Evolutionary conservation across 345 rosid species (phyloP).

Genomic region (Bretschneidera sinensis): DNA sequence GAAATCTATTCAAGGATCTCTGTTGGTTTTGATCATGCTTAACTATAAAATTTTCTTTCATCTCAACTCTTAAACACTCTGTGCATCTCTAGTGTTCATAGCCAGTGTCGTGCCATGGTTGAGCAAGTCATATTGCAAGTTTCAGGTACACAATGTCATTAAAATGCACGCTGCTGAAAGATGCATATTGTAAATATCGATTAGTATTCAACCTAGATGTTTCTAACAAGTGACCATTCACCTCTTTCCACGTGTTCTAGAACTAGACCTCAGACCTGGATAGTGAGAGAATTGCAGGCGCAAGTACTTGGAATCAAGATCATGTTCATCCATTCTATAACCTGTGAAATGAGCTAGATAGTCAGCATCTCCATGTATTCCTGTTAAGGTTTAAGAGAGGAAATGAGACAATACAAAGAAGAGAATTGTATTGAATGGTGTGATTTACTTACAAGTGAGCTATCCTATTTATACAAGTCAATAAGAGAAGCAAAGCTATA

Average conservation of each 20-base stretch:
- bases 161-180: constrained; percentile 6
- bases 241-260: constrained; percentile 62
- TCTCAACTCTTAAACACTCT: constrained; percentile 1
- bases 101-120: not conserved
- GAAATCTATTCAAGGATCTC: constrained; percentile 10
- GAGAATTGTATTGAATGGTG: no score
- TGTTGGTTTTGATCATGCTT: not conserved
- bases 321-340: constrained; percentile 70
- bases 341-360: constrained; percentile 32
- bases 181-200: constrained; percentile 2
- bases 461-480: no score
- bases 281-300: constrained; percentile 66
- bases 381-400: no score
- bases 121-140: constrained; percentile 13
- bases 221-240: constrained; percentile 23
- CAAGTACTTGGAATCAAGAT: constrained; percentile 60
- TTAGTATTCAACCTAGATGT: constrained; percentile 14
- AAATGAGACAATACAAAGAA: no score
- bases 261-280: constrained; percentile 62
- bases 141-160: constrained; percentile 9
- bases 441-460: no score
- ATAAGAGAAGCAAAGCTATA: no score
- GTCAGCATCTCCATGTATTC: not conserved
- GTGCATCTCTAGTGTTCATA: constrained; percentile 16
- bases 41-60: not conserved